A percentile compares a stretch with the other conserved stretches of the same genome.
Evolutionary conservation across 164 flowering plant genomes (phyloP).

Genomic region (Kalanchoe fedtschenkoi): DNA sequence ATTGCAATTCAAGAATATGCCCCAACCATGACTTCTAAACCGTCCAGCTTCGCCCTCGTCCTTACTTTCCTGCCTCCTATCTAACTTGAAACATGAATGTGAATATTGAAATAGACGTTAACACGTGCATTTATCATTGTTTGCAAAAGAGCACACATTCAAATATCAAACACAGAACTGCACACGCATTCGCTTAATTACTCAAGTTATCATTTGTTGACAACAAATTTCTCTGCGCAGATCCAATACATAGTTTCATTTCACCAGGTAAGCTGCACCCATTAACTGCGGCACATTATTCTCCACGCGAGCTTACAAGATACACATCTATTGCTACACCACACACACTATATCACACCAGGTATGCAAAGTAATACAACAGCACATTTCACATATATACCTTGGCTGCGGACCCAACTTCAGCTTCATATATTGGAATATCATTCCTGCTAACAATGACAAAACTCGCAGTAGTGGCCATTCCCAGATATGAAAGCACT

Average conservation of each 20-base stretch:
- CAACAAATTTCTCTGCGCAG: too few species aligned
- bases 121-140: background rate
- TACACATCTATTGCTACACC: too few species aligned
- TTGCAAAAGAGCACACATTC: background rate
- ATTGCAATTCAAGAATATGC: too few species aligned
- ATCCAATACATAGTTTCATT: too few species aligned
- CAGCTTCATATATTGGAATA: constrained; percentile 90
- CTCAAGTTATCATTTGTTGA: background rate
- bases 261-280: too few species aligned
- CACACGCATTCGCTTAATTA: background rate
- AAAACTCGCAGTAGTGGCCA: constrained; percentile 83
- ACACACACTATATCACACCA: too few species aligned
- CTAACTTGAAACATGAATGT: background rate
- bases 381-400: constrained; percentile 31
- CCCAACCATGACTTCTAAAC: too few species aligned
- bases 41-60: background rate
- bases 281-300: too few species aligned
- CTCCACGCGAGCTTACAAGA: too few species aligned
- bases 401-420: constrained; percentile 71
- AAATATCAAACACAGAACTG: background rate
- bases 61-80: background rate
- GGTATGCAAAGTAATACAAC: background rate
- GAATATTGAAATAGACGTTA: background rate
- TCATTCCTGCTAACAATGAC: constrained; percentile 82
- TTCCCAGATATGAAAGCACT: constrained; percentile 8